Base-by-base conservation (phyloP, 495 filamentous ascomycete genomes). In the Oidiodendron maius region DNA sequence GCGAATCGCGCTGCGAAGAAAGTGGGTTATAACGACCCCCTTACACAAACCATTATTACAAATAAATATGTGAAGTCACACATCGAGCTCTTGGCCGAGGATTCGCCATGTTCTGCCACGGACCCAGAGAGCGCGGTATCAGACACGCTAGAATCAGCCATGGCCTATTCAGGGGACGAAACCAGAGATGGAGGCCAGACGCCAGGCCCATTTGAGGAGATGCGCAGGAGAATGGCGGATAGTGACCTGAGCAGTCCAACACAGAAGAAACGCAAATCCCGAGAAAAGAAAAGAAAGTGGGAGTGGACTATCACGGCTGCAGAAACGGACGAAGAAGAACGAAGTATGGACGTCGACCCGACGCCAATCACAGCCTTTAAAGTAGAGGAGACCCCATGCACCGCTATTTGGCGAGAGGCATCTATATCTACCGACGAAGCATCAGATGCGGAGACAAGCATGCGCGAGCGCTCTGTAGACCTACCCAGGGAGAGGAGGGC, bases 181-280 rank as follows among this genome's bases (percentile, higher is more conserved):
- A 75, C 69, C 0, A 65, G 71, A 32, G 74, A 79, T 48, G 74
- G 76, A 5, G 76, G 75, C 1, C 67, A 74, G 56, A 79, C 75
- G 0, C 75, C 76, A 0, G 74, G 76, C 0, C 75, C 76, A 4
- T 79, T 77, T 26, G 76, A 79, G 53, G 75, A 79, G 48, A 76
- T 76, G 72, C 64, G 75, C 16, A 61, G 76, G 0, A 64, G 72
- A 34, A 71, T 77, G 65, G 73, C 70, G 45, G 65, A 46, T 52
- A 76, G 49, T 50, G 59, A 23, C 61, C 64, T 42, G 65, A 46
- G 45, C 35, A 69, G 24, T 55, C 70, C 28, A 48, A 61, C 13
- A 32, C 50, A 12, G 62, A 63, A 10, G 68, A 72, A 38, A 64
- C 71, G 44, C 62, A 77, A 38, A 64, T 50, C 40, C 51, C 66